Percentiles rank a stretch among this genome's conserved stretches.
These are phyloP conservation scores for Vanderwaltozyma yarrowii DNA, from an alignment of 805 yeast species.

Conservation along the genomic window DNA sequence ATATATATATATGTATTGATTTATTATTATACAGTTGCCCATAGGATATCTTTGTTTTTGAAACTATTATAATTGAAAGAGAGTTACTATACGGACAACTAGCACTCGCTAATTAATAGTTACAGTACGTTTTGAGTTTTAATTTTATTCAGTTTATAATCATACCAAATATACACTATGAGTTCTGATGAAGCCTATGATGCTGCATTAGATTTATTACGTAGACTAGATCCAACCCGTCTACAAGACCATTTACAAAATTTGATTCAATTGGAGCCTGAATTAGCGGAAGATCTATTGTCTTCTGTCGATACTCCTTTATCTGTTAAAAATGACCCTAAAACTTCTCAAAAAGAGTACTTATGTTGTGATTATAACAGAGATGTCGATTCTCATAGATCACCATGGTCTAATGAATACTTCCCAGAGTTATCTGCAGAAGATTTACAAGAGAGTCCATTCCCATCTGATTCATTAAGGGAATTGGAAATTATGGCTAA, in stretches of 20 bases:
- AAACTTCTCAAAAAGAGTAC: conserved; percentile 43
- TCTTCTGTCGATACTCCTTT: conserved; percentile 85
- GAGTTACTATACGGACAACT: no score
- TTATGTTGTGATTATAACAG: conserved; percentile 90
- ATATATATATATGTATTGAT: no score
- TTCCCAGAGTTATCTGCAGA: conserved; percentile 30
- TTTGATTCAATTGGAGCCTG: conserved; percentile 42
- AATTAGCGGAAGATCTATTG: conserved; percentile 75
- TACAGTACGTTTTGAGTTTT: no score
- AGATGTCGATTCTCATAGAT: conserved; percentile 85
- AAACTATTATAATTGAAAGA: no score
- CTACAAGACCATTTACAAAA: conserved; percentile 38
- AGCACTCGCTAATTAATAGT: no score
- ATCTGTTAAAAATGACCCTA: conserved; percentile 21
- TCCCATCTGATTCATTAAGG: conserved; percentile 58
- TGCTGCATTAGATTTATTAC: conserved; percentile 67
- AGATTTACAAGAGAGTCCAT: conserved; percentile 60
- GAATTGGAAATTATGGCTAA: conserved; percentile 73
- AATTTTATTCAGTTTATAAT: not conserved
- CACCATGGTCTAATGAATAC: conserved; percentile 83
- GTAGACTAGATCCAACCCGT: conserved; percentile 63
- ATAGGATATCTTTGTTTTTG: no score
- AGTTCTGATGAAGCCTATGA: conserved; percentile 33
- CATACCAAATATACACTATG: not conserved
- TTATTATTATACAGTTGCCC: no score